Percentiles rank a stretch among this genome's conserved stretches.
Conservation (phyloP, 2,329 filamentous ascomycete species). For the Chaetoscypha palmicola region DNA sequence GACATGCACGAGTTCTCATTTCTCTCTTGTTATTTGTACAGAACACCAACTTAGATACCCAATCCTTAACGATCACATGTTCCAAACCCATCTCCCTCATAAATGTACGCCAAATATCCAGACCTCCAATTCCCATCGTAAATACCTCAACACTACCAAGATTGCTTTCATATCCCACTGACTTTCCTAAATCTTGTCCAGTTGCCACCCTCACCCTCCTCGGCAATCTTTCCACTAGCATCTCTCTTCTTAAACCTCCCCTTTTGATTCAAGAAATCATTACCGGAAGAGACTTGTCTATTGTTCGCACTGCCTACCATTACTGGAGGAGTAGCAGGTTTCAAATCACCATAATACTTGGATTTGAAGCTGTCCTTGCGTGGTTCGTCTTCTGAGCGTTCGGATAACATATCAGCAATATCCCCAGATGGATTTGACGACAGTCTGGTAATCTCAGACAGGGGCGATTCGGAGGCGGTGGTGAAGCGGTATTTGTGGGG, state of each 20-base stretch:
- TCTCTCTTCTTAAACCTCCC: conserved; percentile 40
- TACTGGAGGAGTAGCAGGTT: conserved; percentile 45
- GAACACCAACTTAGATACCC: conserved; percentile 16
- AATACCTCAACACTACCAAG: not conserved
- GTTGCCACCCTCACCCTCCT: conserved; percentile 50
- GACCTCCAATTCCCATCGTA: no score
- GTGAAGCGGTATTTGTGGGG: conserved; percentile 20
- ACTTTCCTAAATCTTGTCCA: conserved; percentile 35
- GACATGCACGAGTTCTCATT: no score
- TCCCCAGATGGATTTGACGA: conserved; percentile 32
- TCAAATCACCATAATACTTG: conserved; percentile 54
- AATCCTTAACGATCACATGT: no score
- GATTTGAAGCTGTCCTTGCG: conserved; percentile 37
- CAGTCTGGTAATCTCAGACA: conserved; percentile 40
- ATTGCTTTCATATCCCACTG: conserved; percentile 19
- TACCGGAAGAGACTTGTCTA: conserved; percentile 52
- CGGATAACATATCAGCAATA: conserved; percentile 35
- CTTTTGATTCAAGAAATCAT: conserved; percentile 39
- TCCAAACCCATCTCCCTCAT: not conserved
- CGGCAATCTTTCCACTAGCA: conserved; percentile 66
- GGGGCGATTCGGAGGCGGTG: conserved; percentile 20
- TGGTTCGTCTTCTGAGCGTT: conserved; percentile 16
- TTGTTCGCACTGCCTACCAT: conserved; percentile 36
- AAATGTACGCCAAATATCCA: not conserved
- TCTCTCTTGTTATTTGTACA: no score